Conservation (phyloP, 2,329 filamentous ascomycete species). For the Cadophora gregata region DNA sequence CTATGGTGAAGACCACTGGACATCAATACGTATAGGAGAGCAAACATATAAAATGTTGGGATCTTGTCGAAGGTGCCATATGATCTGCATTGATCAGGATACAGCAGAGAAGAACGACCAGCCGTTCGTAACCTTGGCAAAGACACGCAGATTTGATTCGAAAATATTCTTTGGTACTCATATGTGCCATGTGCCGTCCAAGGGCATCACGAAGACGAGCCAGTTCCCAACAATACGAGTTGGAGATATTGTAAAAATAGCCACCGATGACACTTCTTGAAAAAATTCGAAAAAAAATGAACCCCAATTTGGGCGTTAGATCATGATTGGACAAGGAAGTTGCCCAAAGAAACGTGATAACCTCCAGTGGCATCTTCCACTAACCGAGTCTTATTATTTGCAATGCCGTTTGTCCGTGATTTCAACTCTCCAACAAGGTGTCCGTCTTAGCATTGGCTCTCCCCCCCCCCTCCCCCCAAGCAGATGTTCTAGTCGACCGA, state of each 20-base stretch:
- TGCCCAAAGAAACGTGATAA: not conserved
- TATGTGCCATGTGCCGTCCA: conserved; percentile 56
- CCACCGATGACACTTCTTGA: not conserved
- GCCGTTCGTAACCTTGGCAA: conserved; percentile 86
- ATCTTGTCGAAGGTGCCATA: conserved; percentile 87
- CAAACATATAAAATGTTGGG: conserved; percentile 76
- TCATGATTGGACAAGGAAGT: not conserved
- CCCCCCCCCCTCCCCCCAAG: not conserved
- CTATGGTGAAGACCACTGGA: conserved; percentile 85
- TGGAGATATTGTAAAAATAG: conserved; percentile 50
- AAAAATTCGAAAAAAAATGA: not conserved
- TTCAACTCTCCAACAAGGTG: conserved; percentile 1
- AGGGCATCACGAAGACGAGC: conserved; percentile 28
- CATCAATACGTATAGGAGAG: conserved; percentile 66
- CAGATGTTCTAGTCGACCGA: not conserved
- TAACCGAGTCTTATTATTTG: not conserved
- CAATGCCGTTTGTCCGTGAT: not conserved
- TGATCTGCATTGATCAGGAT: conserved; percentile 92
- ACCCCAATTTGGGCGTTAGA: not conserved
- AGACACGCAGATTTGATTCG: conserved; percentile 81
- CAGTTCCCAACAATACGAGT: conserved; percentile 54
- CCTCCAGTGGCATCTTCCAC: not conserved
- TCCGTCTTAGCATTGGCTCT: not conserved
- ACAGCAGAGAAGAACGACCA: conserved; percentile 81
- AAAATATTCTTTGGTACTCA: conserved; percentile 92